These are phyloP conservation scores for Tilletia setariae DNA, from an alignment of 1,284 basidiomycete genomes.

Conservation along the genomic window DNA sequence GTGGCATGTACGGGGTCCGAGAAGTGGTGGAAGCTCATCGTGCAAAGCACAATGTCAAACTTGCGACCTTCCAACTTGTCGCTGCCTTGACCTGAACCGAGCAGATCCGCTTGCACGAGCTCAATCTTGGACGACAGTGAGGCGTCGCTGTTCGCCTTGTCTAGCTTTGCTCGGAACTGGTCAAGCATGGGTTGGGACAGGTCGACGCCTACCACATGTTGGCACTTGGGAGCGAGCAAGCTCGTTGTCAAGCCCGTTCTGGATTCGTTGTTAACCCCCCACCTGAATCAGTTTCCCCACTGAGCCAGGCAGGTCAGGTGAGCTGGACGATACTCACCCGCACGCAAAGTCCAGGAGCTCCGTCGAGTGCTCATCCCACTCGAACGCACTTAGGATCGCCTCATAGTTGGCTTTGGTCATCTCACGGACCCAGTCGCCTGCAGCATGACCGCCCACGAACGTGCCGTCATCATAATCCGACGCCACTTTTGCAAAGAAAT, in stretches of 20 bases:
- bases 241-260: conserved; percentile 31
- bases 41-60: conserved; percentile 34
- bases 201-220: conserved; percentile 26
- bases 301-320: too few species aligned
- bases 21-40: conserved; percentile 33
- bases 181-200: conserved; percentile 29
- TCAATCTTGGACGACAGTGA: background rate
- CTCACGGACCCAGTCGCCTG: background rate
- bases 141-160: conserved; percentile 13
- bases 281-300: background rate
- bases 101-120: background rate
- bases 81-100: background rate
- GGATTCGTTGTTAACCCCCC: background rate
- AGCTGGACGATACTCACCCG: background rate
- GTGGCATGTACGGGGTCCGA: conserved; percentile 27
- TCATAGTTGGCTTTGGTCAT: background rate
- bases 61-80: conserved; percentile 17
- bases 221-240: conserved; percentile 27
- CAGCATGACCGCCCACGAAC: background rate
- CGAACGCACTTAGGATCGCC: background rate
- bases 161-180: conserved; percentile 28
- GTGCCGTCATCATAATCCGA: background rate
- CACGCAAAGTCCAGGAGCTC: conserved; percentile 6
- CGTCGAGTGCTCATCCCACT: background rate
- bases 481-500: background rate